These are phyloP conservation scores for Narthecium ossifragum DNA, from an alignment of 106 monocot genomes.

Conservation along the genomic window DNA sequence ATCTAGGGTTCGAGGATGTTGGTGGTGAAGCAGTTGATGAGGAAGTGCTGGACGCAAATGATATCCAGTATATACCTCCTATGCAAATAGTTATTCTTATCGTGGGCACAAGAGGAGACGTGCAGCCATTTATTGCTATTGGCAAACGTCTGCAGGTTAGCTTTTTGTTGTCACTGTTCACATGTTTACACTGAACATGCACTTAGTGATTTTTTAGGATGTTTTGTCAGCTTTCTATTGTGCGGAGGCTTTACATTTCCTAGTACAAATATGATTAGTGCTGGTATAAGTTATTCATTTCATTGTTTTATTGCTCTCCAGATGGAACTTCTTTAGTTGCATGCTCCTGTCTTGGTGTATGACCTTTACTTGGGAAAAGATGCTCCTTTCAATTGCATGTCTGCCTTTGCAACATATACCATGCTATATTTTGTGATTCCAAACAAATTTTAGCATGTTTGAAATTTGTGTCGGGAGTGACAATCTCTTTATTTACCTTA, in stretches of 20 bases:
- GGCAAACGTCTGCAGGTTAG: constrained; percentile 92
- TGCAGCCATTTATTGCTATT: constrained; percentile 96
- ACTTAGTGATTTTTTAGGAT: background rate
- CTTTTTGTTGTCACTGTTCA: background rate
- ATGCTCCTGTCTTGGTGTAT: too few species aligned
- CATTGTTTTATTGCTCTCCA: too few species aligned
- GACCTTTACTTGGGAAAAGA: too few species aligned
- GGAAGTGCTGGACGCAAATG: constrained; percentile 40
- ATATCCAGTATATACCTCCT: constrained; percentile 59
- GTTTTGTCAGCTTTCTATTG: background rate
- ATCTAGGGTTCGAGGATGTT: constrained; percentile 27
- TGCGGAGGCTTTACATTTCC: background rate
- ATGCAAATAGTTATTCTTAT: constrained; percentile 94
- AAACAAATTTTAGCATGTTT: too few species aligned
- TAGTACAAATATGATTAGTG: too few species aligned
- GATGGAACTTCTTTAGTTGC: too few species aligned
- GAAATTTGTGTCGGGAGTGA: too few species aligned
- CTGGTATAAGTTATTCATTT: too few species aligned
- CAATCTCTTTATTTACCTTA: too few species aligned
- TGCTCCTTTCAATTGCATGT: too few species aligned
- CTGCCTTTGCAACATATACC: too few species aligned
- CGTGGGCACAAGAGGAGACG: constrained; percentile 95
- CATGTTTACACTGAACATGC: background rate
- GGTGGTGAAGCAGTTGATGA: constrained; percentile 39
- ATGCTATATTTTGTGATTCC: too few species aligned